phyloP scores from a whole-genome alignment of 306 rosid species.

The Castanopsis chinensis region DNA sequence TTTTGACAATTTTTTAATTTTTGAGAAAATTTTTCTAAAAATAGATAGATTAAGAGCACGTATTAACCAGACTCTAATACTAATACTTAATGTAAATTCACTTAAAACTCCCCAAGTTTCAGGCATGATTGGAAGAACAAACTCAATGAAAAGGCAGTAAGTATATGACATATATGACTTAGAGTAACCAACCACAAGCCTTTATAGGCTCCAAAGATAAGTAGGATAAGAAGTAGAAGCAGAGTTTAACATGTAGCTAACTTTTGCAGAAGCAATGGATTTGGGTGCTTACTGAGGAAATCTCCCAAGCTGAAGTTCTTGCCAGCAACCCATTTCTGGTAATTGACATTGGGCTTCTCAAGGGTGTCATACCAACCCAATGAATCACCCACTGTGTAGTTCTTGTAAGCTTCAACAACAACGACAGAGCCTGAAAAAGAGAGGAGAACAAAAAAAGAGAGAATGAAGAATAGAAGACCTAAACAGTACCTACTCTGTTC shows the following conservation, averaged over 20 bases:
- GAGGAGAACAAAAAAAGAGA: slow-evolving; percentile 5
- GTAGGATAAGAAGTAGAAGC: neutral
- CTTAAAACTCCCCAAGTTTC: neutral
- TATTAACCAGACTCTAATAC: too few species aligned
- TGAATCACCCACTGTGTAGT: slow-evolving; percentile 90
- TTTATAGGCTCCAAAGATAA: neutral
- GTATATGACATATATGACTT: neutral
- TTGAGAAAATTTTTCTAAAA: too few species aligned
- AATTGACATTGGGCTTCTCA: slow-evolving; percentile 51
- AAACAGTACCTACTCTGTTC: slow-evolving; percentile 21
- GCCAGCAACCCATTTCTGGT: slow-evolving; percentile 68
- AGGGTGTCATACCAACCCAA: slow-evolving; percentile 79
- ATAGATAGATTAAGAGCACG: too few species aligned
- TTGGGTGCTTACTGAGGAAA: slow-evolving; percentile 63
- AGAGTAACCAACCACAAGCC: neutral
- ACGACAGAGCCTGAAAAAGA: slow-evolving; percentile 42
- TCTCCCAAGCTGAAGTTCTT: slow-evolving; percentile 83
- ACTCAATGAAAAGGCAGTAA: neutral
- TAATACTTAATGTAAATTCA: neutral
- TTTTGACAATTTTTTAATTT: too few species aligned
- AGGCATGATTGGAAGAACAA: neutral
- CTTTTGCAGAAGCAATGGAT: neutral
- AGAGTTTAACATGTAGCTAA: neutral
- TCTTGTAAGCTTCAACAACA: slow-evolving; percentile 52
- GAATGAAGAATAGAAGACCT: neutral